A percentile compares a stretch with the other conserved stretches of the same genome.
phyloP scores from a whole-genome alignment of 768 basidiomycete genomes.

The Serendipita sp. region DNA sequence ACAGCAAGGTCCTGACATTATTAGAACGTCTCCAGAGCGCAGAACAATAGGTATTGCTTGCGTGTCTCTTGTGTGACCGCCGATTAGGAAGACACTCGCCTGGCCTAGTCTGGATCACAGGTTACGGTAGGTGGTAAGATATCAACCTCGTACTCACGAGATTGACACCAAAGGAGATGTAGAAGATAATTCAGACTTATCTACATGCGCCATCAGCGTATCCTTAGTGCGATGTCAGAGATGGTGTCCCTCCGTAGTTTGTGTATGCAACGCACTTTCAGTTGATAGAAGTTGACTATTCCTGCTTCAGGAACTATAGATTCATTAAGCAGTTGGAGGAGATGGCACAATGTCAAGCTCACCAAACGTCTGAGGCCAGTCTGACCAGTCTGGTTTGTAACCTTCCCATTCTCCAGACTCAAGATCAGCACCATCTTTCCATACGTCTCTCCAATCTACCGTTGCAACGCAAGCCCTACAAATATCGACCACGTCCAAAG shows the following conservation, averaged over 20 bases:
- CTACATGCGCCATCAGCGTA: conserved; percentile 94
- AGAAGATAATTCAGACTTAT: conserved; percentile 86
- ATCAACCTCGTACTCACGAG: conserved; percentile 41
- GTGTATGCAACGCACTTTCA: conserved; percentile 28
- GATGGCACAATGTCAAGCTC: conserved; percentile 8
- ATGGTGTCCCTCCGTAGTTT: background rate
- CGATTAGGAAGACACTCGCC: conserved; percentile 79
- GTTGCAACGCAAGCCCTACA: conserved; percentile 46
- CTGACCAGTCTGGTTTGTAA: conserved; percentile 44
- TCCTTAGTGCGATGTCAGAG: conserved; percentile 31
- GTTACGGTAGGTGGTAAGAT: background rate
- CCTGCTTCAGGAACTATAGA: conserved; percentile 60
- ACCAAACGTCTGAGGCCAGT: conserved; percentile 75
- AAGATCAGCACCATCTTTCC: conserved; percentile 18
- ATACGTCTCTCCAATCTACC: conserved; percentile 61
- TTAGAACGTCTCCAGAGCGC: conserved; percentile 77
- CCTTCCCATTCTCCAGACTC: conserved; percentile 35
- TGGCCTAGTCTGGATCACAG: conserved; percentile 54
- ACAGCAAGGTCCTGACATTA: conserved; percentile 82
- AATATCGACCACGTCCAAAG: conserved; percentile 34
- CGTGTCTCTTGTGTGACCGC: conserved; percentile 59
- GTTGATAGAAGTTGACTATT: conserved; percentile 91
- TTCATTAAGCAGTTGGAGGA: background rate
- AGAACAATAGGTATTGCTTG: conserved; percentile 70
- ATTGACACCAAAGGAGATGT: conserved; percentile 87